Base-by-base conservation (phyloP, 352 stramenopile genomes). In the Pythium sukuiense region DNA sequence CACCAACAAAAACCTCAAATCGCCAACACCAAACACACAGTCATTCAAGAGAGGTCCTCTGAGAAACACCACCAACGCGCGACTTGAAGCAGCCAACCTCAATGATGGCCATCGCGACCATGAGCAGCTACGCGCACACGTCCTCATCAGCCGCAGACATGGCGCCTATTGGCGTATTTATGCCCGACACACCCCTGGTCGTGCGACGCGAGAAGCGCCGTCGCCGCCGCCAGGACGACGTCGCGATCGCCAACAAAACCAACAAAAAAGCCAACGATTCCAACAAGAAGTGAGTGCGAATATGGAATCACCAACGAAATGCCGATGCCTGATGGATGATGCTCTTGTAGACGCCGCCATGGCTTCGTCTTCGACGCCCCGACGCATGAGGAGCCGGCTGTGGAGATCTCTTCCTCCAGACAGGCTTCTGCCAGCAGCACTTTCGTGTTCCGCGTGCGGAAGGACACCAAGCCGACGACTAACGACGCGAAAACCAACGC, bases 391-490 rank as follows among this genome's bases (percentile, higher is more conserved):
- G 76, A 82, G 54, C 61, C 67, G 71, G 59, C 20, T 63, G 70
- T 56, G 54, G 30, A 74, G 60, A 18, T 33, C 59, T 55, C 48
- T 55, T 3, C 68, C 49, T 24, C 66, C 39, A 13, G 65, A 24
- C 14, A 37, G 43, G 46, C 62, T 1, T 16, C 41, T 18, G 30
- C 61, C 32, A 50, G 32, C 11, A 58, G 26, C n/a, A 76, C 71
- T 59, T 90, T 91, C 56, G 72, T 76, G 13, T 91, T 87, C 26
- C 79, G 81, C n/a, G 72, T 80, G 20, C 71, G 73, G 11, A 87
- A 83, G 37, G 71, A 77, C 56, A 6, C 18, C 8, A 66, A 73
- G 27, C 48, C 72, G 13, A 65, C 69, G 45, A 29, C 16, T n/a
- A 63, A 77, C 52, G 56, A 70, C 8, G 43, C 61, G 6, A 72